phyloP scores from a whole-genome alignment of 768 basidiomycete genomes.

The Auriscalpium microsporum region DNA sequence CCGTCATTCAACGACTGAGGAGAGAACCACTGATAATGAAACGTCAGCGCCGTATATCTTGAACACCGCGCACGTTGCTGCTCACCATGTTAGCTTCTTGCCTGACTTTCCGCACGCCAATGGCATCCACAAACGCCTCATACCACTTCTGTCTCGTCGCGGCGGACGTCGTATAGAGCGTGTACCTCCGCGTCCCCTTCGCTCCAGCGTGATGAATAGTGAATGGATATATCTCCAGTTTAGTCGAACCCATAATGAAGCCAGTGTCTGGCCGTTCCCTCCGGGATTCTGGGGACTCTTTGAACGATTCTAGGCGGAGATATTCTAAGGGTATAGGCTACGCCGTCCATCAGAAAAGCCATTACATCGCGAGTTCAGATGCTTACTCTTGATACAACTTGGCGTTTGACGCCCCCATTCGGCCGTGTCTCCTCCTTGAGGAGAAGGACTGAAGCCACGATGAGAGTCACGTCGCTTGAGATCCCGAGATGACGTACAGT shows the following conservation, averaged over 20 bases:
- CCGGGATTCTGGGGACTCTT: slow-evolving; percentile 48
- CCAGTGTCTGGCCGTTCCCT: slow-evolving; percentile 52
- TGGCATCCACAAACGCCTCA: slow-evolving; percentile 48
- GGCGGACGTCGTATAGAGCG: slow-evolving; percentile 58
- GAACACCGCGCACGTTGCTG: not conserved
- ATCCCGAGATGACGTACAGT: slow-evolving; percentile 38
- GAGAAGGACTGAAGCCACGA: slow-evolving; percentile 42
- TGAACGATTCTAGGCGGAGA: slow-evolving; percentile 63
- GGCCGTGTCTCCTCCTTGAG: slow-evolving; percentile 50
- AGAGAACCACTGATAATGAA: slow-evolving; percentile 55
- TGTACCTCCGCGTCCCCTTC: slow-evolving; percentile 54
- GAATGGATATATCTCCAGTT: slow-evolving; percentile 62
- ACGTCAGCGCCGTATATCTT: too few relatives aligned
- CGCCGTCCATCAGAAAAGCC: not conserved
- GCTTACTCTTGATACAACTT: slow-evolving; percentile 60
- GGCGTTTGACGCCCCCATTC: slow-evolving; percentile 39
- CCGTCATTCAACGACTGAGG: slow-evolving; percentile 49
- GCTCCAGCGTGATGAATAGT: slow-evolving; percentile 64
- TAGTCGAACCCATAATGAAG: slow-evolving; percentile 46
- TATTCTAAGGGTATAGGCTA: slow-evolving; percentile 78
- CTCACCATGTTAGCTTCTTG: slow-evolving; percentile 69
- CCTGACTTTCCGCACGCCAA: slow-evolving; percentile 52
- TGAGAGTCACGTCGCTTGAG: not conserved
- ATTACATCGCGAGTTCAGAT: not conserved
- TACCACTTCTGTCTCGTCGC: slow-evolving; percentile 55